Base-by-base conservation (phyloP, 1,139 yeast species). In the Suhomyces bolitotheri region DNA sequence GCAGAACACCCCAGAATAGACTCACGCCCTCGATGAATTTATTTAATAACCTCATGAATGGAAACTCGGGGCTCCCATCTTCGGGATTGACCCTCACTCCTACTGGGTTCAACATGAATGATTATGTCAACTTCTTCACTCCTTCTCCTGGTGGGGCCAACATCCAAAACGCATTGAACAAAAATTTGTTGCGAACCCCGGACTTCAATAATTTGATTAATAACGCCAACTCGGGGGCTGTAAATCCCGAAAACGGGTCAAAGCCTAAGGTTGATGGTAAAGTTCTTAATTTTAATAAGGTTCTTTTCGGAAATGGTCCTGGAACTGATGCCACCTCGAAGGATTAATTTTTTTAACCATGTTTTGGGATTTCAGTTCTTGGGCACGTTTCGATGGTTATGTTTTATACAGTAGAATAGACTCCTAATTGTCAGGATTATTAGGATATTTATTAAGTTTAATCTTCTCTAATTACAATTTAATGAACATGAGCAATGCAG, bases 61-160 rank as follows among this genome's bases (percentile, higher is more conserved):
- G 39, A 38, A 56, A 48, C 29, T 48, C 46, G 26, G 67, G 63
- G 8, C 53, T 69, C 27, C 76, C 76, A 3, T 68, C 74, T 1
- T 66, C 69, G 7, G 75, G 75, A 2, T 53, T 71, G 32, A 65
- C 59, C 3, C 56, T 68, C 33, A 76, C 80, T 22, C 83, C 86
- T 0, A 82, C 87, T 3, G 88, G 87, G 7, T 85, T 86, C 62
- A 84, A 86, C 55, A 78, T 86, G 80, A 82, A 79, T 51, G 95
- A 86, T 53, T 86, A 85, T 55, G 84, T 87, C 29, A 82, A 83
- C 53, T 77, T 82, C 49, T 80, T 82, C 51, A 80, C 88, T 1
- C 94, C 94, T 4, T 79, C 87, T 5, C 92, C 92, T 1, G 73
- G 73, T 2, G 60, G 62, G 11, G 63, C 45, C 36, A 27, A 43